Evolutionary conservation across 352 stramenopile species (phyloP).

Genomic region (Phytophthora sojae): DNA sequence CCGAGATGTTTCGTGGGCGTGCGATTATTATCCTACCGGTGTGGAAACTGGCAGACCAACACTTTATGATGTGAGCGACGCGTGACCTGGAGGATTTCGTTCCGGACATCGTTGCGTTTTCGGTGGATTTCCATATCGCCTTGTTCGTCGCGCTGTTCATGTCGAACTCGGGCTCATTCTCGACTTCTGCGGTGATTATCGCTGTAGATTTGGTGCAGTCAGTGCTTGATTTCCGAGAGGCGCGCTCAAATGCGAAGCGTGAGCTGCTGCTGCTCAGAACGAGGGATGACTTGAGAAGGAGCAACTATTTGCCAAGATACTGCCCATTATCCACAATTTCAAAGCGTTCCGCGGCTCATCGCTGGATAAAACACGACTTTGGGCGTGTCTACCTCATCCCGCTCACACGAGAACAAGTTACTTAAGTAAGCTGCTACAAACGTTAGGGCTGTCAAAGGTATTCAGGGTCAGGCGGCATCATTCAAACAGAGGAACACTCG

Average conservation of each 20-base stretch:
- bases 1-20: neutral
- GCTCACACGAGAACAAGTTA: neutral
- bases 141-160: neutral
- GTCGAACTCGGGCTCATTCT: neutral
- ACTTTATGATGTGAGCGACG: neutral
- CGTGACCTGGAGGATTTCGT: neutral
- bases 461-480: neutral
- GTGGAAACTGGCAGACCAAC: neutral
- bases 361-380: neutral
- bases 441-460: neutral
- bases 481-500: neutral
- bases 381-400: slow-evolving; percentile 3
- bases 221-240: slow-evolving; percentile 12
- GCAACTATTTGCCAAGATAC: slow-evolving; percentile 1
- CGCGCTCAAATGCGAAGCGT: neutral
- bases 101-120: neutral
- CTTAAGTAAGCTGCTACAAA: neutral
- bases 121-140: neutral
- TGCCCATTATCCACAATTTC: neutral
- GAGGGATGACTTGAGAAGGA: neutral
- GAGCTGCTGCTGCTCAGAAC: neutral
- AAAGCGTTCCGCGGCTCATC: neutral
- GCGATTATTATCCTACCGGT: neutral
- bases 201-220: slow-evolving; percentile 1
- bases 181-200: neutral